Percentiles rank a stretch among this genome's conserved stretches.
These are phyloP conservation scores for Hygrophorus pudorinus DNA, from an alignment of 768 basidiomycete species.

Conservation along the genomic window DNA sequence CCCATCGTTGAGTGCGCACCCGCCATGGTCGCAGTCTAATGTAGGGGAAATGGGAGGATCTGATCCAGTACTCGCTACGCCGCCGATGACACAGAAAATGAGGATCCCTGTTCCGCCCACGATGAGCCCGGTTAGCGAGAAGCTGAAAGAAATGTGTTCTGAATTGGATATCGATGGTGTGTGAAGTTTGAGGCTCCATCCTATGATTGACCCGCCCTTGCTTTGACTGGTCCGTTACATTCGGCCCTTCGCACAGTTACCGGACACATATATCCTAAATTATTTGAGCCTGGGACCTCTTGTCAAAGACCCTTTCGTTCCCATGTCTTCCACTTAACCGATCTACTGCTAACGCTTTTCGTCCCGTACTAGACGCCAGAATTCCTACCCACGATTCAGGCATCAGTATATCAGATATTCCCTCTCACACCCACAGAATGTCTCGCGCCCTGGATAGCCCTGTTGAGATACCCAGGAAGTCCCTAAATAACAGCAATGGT, in stretches of 20 bases:
- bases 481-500: background rate
- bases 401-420: background rate
- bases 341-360: background rate
- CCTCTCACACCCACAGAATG: slow-evolving; percentile 6
- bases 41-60: too few species aligned
- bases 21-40: too few species aligned
- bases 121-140: background rate
- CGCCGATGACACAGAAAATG: background rate
- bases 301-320: background rate
- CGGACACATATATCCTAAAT: too few species aligned
- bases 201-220: background rate
- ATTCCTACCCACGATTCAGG: slow-evolving; percentile 2
- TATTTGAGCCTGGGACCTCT: too few species aligned
- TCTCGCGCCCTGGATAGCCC: slow-evolving; percentile 15
- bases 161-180: slow-evolving; percentile 1
- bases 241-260: background rate
- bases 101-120: too few species aligned
- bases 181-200: background rate
- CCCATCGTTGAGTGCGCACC: too few species aligned
- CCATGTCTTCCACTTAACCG: background rate
- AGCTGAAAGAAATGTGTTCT: slow-evolving; percentile 1
- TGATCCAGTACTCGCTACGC: background rate
- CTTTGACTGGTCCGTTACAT: background rate
- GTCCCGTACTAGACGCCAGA: background rate
- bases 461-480: background rate